Evolutionary conservation across 129 eudicot species (phyloP), one percentile per base, ranked within the genome.

Genomic region (Oenanthe sinensis): DNA sequence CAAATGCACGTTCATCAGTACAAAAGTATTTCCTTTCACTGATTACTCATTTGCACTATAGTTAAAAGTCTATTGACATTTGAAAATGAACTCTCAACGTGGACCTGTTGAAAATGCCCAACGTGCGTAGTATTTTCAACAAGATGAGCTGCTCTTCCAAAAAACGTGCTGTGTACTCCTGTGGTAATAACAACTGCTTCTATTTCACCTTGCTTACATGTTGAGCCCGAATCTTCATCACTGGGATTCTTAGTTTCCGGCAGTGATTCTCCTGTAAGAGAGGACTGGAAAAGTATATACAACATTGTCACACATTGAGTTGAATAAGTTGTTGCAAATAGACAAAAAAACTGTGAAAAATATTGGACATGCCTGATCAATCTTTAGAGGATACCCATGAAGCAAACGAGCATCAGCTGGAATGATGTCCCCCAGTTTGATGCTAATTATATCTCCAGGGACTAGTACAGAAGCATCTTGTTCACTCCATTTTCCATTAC

Each of bases 351-450:
- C 36, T 33, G 36, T 33, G 36, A 33, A 33, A 33, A 33, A 33
- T 33, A 1, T 33, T 4, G 22, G 76, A 50, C 70, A 79, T 87
- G 79, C 90, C 85, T 87, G 90, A 84, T 87, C 90, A 73, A 87
- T 87, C 79, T 87, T 87, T 52, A 87, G 65, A 37, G 90, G 86
- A 79, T 87, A 87, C 58, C 90, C 90, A 70, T 87, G 80, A 76
- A 87, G 90, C 71, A 87, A 78, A 75, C 90, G 90, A 36, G 90
- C 87, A 84, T 87, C 90, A 46, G 90, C 90, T 48, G 90, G 90
- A 72, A 87, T 87, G 58, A 87, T 87, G 81, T 86, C 89, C n/a
- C 89, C 89, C 14, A 86, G 80, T 71, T 86, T 86, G 77, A 86
- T 86, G 75, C 89, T 86, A 44, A 86, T 79, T 54, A 86, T 86